Base-by-base conservation (phyloP, 2,329 filamentous ascomycete genomes). In the Sporothrix euskadiensis region DNA sequence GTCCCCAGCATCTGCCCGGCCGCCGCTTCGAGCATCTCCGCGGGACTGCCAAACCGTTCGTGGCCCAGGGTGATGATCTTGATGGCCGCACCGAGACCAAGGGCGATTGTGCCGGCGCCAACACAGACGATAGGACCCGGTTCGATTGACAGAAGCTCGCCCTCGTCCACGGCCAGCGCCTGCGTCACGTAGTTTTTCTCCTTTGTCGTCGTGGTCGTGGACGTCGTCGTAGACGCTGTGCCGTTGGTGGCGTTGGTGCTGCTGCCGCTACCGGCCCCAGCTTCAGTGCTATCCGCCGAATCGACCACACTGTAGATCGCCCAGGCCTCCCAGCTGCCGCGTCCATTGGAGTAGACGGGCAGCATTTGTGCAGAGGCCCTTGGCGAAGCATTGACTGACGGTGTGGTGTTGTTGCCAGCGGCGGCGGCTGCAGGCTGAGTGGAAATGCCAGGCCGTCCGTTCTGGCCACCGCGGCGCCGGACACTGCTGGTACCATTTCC, bases 61-160 rank as follows among this genome's bases (percentile, higher is more conserved):
- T 88, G 86, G 6, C 90, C 91, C 6, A 91, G 83, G 1, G 88
- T 88, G 73, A 94, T 86, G 69, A 94, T 83, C 81, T 94, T 94
- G 78, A 94, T 85, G 1, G 88, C 85, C 76, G 94, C 92, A 14
- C 92, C 92, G 74, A 94, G 89, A 0, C 87, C 91, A 41, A 94
- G 86, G 0, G 89, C 92, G 3, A 93, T 85, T 69, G 90, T 91
- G 63, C 86, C 85, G 66, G 87, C 85, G 14, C 92, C 92, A 0
- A 93, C 82, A 71, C 84, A 83, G 1, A 85, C 84, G 73, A 91
- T 87, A 0, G 92, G 92, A 0, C 92, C 92, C 1, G 91, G 83
- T 63, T 85, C 85, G 2, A 87, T 87, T 30, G 93, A 88, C 65
- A 93, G 74, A 70, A 75, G 73, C 59, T 73, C 74, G 22, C 44